Evolutionary conservation across 2,329 filamentous ascomycete species (phyloP).

Genomic region (Aspergillus pseudoglaucus): DNA sequence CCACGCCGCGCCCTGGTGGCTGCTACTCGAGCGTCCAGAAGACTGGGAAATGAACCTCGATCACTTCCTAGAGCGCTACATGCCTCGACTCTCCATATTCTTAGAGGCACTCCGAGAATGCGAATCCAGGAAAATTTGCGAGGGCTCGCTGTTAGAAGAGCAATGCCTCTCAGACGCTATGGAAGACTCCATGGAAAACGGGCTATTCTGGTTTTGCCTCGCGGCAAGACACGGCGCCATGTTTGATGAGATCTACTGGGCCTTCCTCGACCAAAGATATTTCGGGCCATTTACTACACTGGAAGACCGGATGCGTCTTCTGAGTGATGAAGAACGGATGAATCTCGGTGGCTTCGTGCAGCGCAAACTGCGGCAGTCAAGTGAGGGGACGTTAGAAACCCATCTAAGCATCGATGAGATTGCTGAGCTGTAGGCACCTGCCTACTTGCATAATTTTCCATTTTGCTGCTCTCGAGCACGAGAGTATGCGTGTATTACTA

Average conservation of each 20-base stretch:
- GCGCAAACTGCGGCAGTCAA: slow-evolving; percentile 19
- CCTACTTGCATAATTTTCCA: not conserved
- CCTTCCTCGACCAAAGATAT: slow-evolving; percentile 19
- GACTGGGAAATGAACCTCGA: slow-evolving; percentile 19
- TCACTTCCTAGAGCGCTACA: slow-evolving; percentile 17
- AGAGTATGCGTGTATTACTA: no score
- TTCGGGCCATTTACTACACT: slow-evolving; percentile 19
- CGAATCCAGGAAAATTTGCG: slow-evolving; percentile 14
- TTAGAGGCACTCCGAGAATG: slow-evolving; percentile 19
- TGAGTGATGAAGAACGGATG: slow-evolving; percentile 17
- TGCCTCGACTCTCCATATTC: slow-evolving; percentile 17
- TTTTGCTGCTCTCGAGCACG: no score
- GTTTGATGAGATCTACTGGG: slow-evolving; percentile 27
- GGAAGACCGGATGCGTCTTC: slow-evolving; percentile 14
- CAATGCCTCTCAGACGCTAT: slow-evolving; percentile 19
- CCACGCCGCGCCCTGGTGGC: slow-evolving; percentile 17
- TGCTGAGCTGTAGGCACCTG: slow-evolving; percentile 9
- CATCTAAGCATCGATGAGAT: slow-evolving; percentile 17
- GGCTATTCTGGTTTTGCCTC: slow-evolving; percentile 23
- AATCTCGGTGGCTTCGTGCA: slow-evolving; percentile 17
- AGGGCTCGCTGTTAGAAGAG: slow-evolving; percentile 10
- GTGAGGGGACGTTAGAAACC: slow-evolving; percentile 12
- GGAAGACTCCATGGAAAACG: slow-evolving; percentile 18
- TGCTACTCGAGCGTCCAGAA: slow-evolving; percentile 17
- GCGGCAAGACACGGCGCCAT: slow-evolving; percentile 18